Evolutionary conservation across 2,329 filamentous ascomycete genomes (phyloP), one percentile per base, ranked within the genome.

Genomic region (Grosmannia huntii): DNA sequence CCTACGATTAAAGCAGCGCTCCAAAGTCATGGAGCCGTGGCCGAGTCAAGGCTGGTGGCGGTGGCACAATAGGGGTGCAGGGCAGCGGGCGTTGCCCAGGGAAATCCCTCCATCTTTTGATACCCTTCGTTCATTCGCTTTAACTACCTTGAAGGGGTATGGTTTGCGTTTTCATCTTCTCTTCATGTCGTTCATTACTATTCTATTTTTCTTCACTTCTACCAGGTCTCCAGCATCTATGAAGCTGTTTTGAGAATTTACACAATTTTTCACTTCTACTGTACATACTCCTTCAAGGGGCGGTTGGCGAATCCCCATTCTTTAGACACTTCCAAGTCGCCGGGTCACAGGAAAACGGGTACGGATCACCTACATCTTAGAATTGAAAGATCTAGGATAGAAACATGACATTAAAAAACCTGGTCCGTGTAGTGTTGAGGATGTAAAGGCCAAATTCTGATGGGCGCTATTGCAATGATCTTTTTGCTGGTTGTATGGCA

Each of bases 1-100:
- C 77, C 63, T 73, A 72, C 38, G 27, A 59, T 25, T 62, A 62
- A 16, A 50, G 11, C 12, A 19, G 19, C 21, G 2, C 11, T 25
- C 19, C 2, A 25, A 21, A 25, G n/a, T 5, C 14, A 50, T 5
- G n/a, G 48, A 23, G 48, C 48, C n/a, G 48, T 5, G 44, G 44
- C 6, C 44, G 19, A 52, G 19, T 19, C 3, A 19, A 19, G 59
- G 57, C 44, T 49, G n/a, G n/a, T n/a, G n/a, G n/a, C n/a, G 38
- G 36, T 38, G 55, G 21, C 36, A 54, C 14, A 9, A 9, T 10
- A 23, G 27, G 21, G 49, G 57, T 56, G 58, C 58, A 58, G 60
- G 60, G 48, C 58, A 50, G 48, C 56, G 53, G 31, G 49, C 50
- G 53, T 50, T 55, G 56, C 57, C 55, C 55, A 49, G 56, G 53